Conservation (phyloP, 805 yeast species). For the Candida loeiensis region DNA sequence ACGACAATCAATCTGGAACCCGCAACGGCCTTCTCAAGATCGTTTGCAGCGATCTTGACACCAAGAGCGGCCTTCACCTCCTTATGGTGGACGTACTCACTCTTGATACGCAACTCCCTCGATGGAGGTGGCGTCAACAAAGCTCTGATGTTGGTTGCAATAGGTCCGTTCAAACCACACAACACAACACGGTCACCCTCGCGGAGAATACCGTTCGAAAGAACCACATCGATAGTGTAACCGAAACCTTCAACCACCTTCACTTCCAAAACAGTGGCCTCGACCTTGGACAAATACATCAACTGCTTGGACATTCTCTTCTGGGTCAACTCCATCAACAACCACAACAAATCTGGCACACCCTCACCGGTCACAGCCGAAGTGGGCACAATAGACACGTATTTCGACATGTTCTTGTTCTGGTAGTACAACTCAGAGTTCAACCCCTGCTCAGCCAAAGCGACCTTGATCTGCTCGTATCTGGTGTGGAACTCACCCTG, state of each 20-base stretch:
- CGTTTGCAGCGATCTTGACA: conserved; percentile 97
- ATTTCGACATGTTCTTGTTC: conserved; percentile 88
- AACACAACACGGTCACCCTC: conserved; percentile 95
- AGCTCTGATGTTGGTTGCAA: conserved; percentile 94
- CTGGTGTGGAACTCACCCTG: conserved; percentile 91
- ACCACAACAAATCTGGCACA: conserved; percentile 97
- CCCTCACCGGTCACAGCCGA: conserved; percentile 99
- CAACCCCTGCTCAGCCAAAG: conserved; percentile 96
- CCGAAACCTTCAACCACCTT: conserved; percentile 98
- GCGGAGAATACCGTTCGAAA: conserved; percentile 90
- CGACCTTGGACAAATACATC: conserved; percentile 90
- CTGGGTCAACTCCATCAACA: conserved; percentile 91
- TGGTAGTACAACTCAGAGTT: conserved; percentile 95
- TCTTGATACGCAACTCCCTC: conserved; percentile 91
- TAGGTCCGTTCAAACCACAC: conserved; percentile 98
- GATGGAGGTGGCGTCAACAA: conserved; percentile 96
- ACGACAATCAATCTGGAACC: conserved; percentile 95
- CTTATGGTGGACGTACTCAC: conserved; percentile 95
- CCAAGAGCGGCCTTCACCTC: conserved; percentile 99
- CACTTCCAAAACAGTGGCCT: conserved; percentile 95
- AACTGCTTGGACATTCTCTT: conserved; percentile 98
- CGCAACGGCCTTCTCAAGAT: conserved; percentile 97
- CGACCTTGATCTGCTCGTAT: conserved; percentile 77
- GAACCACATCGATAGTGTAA: conserved; percentile 95
- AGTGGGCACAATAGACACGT: conserved; percentile 95